Evolutionary conservation across 305 asterid genomes (phyloP).

Genomic region (Andrographis paniculata): DNA sequence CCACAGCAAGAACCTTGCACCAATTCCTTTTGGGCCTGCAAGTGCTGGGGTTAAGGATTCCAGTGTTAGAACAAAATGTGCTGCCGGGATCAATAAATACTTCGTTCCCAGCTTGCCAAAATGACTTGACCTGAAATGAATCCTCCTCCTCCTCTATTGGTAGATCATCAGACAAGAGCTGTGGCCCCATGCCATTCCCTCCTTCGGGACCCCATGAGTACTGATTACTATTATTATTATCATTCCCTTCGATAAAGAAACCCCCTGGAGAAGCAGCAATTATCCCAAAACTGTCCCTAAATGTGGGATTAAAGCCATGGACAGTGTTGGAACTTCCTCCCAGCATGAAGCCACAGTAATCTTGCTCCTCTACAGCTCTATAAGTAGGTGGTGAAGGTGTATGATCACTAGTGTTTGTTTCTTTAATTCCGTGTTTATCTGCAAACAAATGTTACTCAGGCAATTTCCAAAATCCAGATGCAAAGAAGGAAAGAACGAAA

Average conservation of each 20-base stretch:
- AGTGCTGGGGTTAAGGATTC: constrained; percentile 27
- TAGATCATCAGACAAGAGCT: constrained; percentile 29
- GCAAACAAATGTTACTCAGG: constrained; percentile 13
- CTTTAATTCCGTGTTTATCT: constrained; percentile 38
- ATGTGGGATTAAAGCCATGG: constrained; percentile 29
- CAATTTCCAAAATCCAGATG: too few relatives aligned
- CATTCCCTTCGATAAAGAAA: constrained; percentile 25
- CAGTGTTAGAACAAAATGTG: constrained; percentile 33
- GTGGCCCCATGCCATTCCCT: constrained; percentile 19
- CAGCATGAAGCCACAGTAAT: constrained; percentile 24
- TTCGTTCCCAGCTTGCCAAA: constrained; percentile 42
- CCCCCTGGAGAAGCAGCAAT: constrained; percentile 31
- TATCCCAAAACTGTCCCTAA: constrained; percentile 30
- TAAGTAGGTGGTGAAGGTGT: constrained; percentile 20
- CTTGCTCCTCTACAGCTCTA: constrained; percentile 24
- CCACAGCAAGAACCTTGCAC: constrained; percentile 76
- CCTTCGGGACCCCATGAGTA: constrained; percentile 24
- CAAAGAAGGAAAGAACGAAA: too few relatives aligned
- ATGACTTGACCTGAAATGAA: constrained; percentile 35
- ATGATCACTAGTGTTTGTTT: constrained; percentile 20
- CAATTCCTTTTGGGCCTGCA: constrained; percentile 50
- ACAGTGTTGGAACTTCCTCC: constrained; percentile 35
- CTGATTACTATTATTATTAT: too few relatives aligned
- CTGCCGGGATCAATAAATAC: constrained; percentile 27
- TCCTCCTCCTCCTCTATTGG: constrained; percentile 18